These are phyloP conservation scores for Coemansia sp. DNA, from an alignment of 192 early-diverging fungal species.

Conservation along the genomic window DNA sequence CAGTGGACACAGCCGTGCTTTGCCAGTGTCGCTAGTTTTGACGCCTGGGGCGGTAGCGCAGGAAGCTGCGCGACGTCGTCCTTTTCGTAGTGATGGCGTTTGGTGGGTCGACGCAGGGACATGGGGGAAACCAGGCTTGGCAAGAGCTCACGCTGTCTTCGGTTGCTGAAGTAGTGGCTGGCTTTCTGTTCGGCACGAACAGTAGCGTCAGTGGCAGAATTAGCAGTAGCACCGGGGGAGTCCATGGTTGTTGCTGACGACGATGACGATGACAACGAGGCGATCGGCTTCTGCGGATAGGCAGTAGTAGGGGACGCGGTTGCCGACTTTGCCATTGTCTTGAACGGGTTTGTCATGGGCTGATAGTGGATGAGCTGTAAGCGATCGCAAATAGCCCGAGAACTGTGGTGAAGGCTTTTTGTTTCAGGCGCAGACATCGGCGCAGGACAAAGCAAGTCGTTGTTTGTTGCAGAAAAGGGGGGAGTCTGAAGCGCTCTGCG, in stretches of 20 bases:
- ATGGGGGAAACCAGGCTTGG: background rate
- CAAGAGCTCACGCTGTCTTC: background rate
- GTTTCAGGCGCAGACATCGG: conserved; percentile 4
- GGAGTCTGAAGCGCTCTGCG: background rate
- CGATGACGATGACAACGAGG: conserved; percentile 3
- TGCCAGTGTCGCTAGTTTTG: background rate
- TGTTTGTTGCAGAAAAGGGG: background rate
- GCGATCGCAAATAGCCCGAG: background rate
- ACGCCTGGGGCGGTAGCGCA: background rate
- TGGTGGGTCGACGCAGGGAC: background rate
- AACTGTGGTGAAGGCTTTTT: conserved; percentile 1
- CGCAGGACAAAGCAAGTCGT: background rate
- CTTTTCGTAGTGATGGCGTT: conserved; percentile 1
- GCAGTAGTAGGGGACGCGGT: conserved; percentile 1
- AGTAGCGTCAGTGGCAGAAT: background rate
- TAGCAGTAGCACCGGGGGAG: background rate
- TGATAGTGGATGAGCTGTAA: conserved; percentile 22
- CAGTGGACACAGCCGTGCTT: conserved; percentile 32
- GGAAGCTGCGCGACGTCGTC: background rate
- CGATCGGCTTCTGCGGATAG: background rate
- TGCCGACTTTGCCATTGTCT: conserved; percentile 25
- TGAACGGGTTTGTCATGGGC: conserved; percentile 40
- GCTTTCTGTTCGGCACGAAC: background rate
- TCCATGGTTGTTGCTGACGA: background rate
- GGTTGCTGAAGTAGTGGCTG: background rate